A percentile compares a stretch with the other conserved stretches of the same genome.
Conservation (phyloP, 139 green algal species). For the Chlamydomonas sphaeroides region DNA sequence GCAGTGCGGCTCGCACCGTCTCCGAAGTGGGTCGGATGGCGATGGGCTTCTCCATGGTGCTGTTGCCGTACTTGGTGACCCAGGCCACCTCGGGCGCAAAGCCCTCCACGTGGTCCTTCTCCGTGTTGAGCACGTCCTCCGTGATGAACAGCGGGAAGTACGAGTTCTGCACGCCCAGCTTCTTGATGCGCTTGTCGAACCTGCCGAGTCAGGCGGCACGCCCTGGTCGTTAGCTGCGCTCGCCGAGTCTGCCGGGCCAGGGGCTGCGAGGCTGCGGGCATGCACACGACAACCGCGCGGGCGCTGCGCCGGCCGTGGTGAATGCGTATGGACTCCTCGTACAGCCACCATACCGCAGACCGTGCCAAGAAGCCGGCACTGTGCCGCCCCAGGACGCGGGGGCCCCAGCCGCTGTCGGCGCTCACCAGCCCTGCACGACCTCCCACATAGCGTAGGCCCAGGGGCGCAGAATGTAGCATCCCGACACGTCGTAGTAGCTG, state of each 20-base stretch:
- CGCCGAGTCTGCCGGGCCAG: no score
- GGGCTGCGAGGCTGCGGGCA: no score
- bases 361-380: no score
- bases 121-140: slow-evolving; percentile 93
- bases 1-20: no score
- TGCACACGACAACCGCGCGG: no score
- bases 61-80: slow-evolving; percentile 93
- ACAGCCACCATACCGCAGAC: no score
- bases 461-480: slow-evolving; percentile 98
- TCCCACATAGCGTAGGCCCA: slow-evolving; percentile 96
- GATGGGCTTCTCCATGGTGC: slow-evolving; percentile 94
- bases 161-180: slow-evolving; percentile 94
- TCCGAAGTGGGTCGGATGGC: slow-evolving; percentile 97
- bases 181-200: slow-evolving; percentile 95
- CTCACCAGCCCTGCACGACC: slow-evolving; percentile 46
- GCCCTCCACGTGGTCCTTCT: slow-evolving; percentile 98
- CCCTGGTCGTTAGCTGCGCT: no score
- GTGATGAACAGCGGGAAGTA: slow-evolving; percentile 99
- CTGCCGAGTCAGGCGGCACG: slow-evolving; percentile 52
- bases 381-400: no score
- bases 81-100: slow-evolving; percentile 83
- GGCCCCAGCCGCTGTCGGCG: no score
- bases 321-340: no score
- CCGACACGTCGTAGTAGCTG: slow-evolving; percentile 96
- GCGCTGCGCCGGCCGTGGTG: no score